phyloP scores from a whole-genome alignment of 768 basidiomycete species.

The Agaricus sinodeliciosus region DNA sequence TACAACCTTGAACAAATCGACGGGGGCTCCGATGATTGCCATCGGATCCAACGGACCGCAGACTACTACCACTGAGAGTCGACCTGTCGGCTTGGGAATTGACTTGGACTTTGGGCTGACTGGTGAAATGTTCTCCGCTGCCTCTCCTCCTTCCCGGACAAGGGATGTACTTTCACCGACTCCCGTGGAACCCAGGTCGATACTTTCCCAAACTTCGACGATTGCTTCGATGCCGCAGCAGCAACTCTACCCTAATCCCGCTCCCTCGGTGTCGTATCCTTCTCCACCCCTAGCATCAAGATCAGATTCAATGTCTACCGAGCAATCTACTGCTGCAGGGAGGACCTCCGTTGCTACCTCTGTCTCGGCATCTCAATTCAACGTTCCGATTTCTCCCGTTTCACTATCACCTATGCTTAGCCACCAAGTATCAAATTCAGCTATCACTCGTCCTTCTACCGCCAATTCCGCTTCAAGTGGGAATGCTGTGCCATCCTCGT shows the following conservation, averaged over 20 bases:
- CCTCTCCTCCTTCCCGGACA: not conserved
- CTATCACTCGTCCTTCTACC: not conserved
- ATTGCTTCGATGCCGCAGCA: too few species aligned
- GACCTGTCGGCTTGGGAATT: slow-evolving; percentile 8
- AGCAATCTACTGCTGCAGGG: slow-evolving; percentile 15
- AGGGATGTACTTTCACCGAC: not conserved
- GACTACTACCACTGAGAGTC: not conserved
- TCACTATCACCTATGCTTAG: not conserved
- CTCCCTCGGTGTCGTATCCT: not conserved
- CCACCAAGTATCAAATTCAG: not conserved
- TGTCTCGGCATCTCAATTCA: slow-evolving; percentile 12
- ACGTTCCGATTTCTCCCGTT: not conserved
- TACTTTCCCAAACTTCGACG: not conserved
- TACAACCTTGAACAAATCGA: slow-evolving; percentile 21
- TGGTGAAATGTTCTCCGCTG: slow-evolving; percentile 6
- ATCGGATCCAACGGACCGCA: not conserved
- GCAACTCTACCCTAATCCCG: not conserved
- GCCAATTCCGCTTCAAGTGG: not conserved
- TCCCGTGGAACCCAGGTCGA: not conserved
- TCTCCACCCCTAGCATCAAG: slow-evolving; percentile 4
- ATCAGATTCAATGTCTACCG: slow-evolving; percentile 2
- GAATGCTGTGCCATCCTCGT: not conserved
- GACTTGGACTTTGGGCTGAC: slow-evolving; percentile 5
- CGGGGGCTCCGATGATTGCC: slow-evolving; percentile 4
- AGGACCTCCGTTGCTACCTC: slow-evolving; percentile 10